Evolutionary conservation across 108 stramenopile species (phyloP).

Genomic region (Cyclotella atomus): DNA sequence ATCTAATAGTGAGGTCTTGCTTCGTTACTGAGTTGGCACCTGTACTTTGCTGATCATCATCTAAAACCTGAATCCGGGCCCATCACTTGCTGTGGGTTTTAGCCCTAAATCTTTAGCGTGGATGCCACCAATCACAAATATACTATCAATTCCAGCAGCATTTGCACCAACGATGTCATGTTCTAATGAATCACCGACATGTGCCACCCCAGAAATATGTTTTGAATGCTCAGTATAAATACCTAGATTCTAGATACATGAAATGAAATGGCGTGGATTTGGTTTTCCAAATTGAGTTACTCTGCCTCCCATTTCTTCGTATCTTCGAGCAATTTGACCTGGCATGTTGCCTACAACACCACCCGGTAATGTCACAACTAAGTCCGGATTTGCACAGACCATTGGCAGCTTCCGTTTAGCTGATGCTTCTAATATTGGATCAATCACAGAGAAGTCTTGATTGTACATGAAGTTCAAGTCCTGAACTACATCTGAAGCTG

Average conservation of each 20-base stretch:
- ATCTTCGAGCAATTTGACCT: conserved; percentile 69
- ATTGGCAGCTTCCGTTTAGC: conserved; percentile 60
- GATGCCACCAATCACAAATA: conserved; percentile 80
- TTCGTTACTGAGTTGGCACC: background rate
- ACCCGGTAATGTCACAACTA: conserved; percentile 58
- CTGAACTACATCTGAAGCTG: conserved; percentile 10
- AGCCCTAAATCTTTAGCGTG: conserved; percentile 66
- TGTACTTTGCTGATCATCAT: background rate
- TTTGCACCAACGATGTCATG: conserved; percentile 91
- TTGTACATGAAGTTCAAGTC: conserved; percentile 36
- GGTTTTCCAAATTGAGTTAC: conserved; percentile 81
- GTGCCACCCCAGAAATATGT: conserved; percentile 47
- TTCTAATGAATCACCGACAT: conserved; percentile 90
- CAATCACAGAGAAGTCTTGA: conserved; percentile 47
- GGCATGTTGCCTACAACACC: conserved; percentile 74
- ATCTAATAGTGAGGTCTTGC: conserved; percentile 10
- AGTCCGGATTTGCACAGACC: conserved; percentile 86
- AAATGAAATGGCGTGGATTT: conserved; percentile 63
- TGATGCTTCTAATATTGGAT: conserved; percentile 53
- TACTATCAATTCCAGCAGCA: conserved; percentile 60
- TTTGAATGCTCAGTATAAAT: conserved; percentile 8
- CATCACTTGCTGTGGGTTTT: conserved; percentile 13
- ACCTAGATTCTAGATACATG: conserved; percentile 56
- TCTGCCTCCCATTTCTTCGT: conserved; percentile 59
- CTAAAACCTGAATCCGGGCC: conserved; percentile 4